phyloP scores from a whole-genome alignment of 2,329 filamentous ascomycete species.

The Pseudopithomyces maydicus region DNA sequence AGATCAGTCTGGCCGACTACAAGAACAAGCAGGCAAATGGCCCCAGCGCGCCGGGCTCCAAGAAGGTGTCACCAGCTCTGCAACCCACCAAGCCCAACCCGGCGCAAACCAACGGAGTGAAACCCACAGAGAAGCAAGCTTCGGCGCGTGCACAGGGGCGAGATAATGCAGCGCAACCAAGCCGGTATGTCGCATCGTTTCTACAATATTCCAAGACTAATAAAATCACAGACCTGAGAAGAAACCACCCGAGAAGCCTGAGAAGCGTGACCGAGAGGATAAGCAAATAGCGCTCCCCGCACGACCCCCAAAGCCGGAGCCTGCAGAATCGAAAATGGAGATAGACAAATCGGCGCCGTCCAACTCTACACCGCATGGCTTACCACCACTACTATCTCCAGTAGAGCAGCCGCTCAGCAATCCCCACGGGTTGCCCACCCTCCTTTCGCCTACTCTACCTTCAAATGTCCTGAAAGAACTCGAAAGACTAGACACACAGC shows the following conservation, averaged over 20 bases:
- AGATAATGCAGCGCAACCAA: conserved; percentile 18
- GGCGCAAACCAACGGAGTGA: conserved; percentile 32
- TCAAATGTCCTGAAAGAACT: conserved; percentile 60
- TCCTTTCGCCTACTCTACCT: conserved; percentile 64
- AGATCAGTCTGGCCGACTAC: conserved; percentile 66
- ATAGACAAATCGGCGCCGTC: conserved; percentile 34
- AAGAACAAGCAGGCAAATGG: conserved; percentile 58
- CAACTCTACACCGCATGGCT: conserved; percentile 42
- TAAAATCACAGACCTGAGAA: conserved; percentile 22
- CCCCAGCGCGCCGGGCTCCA: conserved; percentile 33
- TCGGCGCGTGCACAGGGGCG: conserved; percentile 16
- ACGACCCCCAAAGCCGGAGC: conserved; percentile 43
- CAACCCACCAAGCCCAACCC: conserved; percentile 26
- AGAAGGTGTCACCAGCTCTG: conserved; percentile 35
- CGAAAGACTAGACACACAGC: conserved; percentile 47
- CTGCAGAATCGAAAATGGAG: conserved; percentile 40
- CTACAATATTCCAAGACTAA: conserved; percentile 17
- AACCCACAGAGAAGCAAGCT: conserved; percentile 24
- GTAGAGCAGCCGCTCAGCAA: conserved; percentile 50
- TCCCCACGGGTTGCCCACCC: conserved; percentile 52
- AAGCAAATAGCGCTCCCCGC: conserved; percentile 15
- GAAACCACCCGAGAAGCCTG: conserved; percentile 20
- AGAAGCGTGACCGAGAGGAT: conserved; percentile 20
- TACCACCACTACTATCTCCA: conserved; percentile 45
- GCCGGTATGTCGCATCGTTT: conserved; percentile 20